Percentiles rank a stretch among this genome's conserved stretches.
phyloP scores from a whole-genome alignment of 192 early-diverging fungal genomes.

The Nowakowskiella sp. region DNA sequence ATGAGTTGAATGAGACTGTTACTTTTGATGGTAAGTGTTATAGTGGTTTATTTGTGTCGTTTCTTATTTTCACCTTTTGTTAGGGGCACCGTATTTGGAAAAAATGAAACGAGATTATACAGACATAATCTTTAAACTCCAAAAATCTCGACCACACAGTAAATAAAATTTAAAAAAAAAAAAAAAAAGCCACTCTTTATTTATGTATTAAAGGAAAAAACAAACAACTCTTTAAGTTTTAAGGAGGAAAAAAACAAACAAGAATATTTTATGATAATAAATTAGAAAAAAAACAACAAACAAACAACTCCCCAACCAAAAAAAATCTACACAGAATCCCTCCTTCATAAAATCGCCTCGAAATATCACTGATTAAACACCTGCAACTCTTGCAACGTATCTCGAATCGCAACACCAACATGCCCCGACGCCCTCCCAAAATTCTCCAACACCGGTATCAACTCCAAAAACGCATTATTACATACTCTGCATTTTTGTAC shows the following conservation, averaged over 20 bases:
- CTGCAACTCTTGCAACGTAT: slow-evolving; percentile 27
- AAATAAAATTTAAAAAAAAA: too few relatives aligned
- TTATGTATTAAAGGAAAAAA: too few relatives aligned
- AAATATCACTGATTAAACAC: too few relatives aligned
- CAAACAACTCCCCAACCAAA: too few relatives aligned
- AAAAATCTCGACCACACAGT: too few relatives aligned
- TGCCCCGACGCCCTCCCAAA: slow-evolving; percentile 27
- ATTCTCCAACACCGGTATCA: slow-evolving; percentile 19
- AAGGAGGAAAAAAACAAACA: too few relatives aligned
- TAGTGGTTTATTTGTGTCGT: slow-evolving; percentile 4
- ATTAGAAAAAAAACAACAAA: too few relatives aligned
- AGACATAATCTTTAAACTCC: slow-evolving; percentile 6
- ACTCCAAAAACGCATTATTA: slow-evolving; percentile 18
- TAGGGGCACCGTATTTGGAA: slow-evolving; percentile 43
- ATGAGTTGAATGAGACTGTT: slow-evolving; percentile 41
- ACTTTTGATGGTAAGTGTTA: slow-evolving; percentile 37
- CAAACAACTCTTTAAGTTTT: too few relatives aligned
- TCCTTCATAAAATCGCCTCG: too few relatives aligned
- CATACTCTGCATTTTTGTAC: slow-evolving; percentile 22
- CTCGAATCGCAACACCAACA: slow-evolving; percentile 27
- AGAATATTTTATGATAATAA: too few relatives aligned
- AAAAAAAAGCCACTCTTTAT: too few relatives aligned
- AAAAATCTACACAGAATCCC: too few relatives aligned
- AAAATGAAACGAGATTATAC: slow-evolving; percentile 50
- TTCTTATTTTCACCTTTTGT: not conserved